A percentile compares a stretch with the other conserved stretches of the same genome.
Conservation (phyloP, 1,139 yeast genomes). For the Protomyces inouyei region DNA sequence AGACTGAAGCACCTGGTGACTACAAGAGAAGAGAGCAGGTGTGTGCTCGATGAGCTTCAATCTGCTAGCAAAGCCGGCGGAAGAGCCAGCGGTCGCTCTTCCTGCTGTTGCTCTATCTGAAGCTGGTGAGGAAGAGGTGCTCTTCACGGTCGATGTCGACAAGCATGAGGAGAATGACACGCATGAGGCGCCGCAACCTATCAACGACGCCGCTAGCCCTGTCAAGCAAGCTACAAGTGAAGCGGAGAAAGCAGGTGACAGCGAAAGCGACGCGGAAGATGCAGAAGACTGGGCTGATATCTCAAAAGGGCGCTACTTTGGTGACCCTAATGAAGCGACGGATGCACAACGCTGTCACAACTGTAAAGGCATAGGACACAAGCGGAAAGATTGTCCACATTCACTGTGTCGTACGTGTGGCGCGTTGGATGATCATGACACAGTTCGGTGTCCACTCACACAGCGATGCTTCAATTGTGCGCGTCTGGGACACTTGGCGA, state of each 20-base stretch:
- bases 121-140: neutral
- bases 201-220: too few species aligned
- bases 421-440: slow-evolving; percentile 27
- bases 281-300: slow-evolving; percentile 11
- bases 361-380: slow-evolving; percentile 27
- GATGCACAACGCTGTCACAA: slow-evolving; percentile 24
- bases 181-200: too few species aligned
- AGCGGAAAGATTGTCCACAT: slow-evolving; percentile 22
- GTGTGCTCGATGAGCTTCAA: neutral
- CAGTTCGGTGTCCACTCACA: slow-evolving; percentile 27
- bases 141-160: neutral
- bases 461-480: slow-evolving; percentile 27
- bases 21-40: neutral
- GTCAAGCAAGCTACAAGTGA: neutral
- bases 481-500: slow-evolving; percentile 24
- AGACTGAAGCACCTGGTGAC: neutral
- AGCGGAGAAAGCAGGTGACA: neutral
- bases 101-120: neutral
- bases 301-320: slow-evolving; percentile 28
- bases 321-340: slow-evolving; percentile 4
- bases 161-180: neutral
- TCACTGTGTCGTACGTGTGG: slow-evolving; percentile 28
- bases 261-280: slow-evolving; percentile 1
- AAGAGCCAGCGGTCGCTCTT: neutral
- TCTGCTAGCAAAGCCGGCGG: neutral